Evolutionary conservation across 2,329 filamentous ascomycete species (phyloP).

Genomic region (Aspergillus fumigatiaffinis): DNA sequence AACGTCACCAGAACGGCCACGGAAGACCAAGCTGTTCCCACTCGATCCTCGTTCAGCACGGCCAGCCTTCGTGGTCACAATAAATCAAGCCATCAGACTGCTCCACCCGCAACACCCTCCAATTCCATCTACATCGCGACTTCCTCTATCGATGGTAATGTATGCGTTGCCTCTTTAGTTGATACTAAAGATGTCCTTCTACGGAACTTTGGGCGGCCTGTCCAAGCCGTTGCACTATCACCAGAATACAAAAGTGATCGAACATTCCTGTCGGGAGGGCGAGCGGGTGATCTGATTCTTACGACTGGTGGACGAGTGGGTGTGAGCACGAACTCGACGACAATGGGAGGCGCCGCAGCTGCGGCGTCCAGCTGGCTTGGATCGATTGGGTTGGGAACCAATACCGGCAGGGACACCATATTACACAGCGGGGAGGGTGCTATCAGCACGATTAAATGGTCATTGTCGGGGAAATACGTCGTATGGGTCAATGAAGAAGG

Average conservation of each 20-base stretch:
- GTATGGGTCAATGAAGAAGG: slow-evolving; percentile 96
- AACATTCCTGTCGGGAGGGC: slow-evolving; percentile 84
- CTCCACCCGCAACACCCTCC: slow-evolving; percentile 68
- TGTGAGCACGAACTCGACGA: slow-evolving; percentile 78
- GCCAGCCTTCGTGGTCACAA: slow-evolving; percentile 29
- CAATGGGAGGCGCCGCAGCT: slow-evolving; percentile 68
- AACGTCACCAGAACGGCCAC: slow-evolving; percentile 27
- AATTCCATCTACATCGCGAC: slow-evolving; percentile 93
- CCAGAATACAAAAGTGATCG: slow-evolving; percentile 89
- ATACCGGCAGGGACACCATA: slow-evolving; percentile 77
- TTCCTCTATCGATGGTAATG: slow-evolving; percentile 91
- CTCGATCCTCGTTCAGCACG: slow-evolving; percentile 25
- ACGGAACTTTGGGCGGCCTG: slow-evolving; percentile 87
- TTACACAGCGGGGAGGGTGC: slow-evolving; percentile 88
- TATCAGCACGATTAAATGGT: slow-evolving; percentile 93
- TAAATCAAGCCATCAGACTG: slow-evolving; percentile 17
- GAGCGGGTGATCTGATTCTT: slow-evolving; percentile 81
- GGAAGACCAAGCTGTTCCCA: slow-evolving; percentile 24
- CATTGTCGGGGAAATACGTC: slow-evolving; percentile 83
- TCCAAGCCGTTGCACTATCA: slow-evolving; percentile 89
- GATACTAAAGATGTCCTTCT: slow-evolving; percentile 87
- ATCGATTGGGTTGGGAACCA: slow-evolving; percentile 73
- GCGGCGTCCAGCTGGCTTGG: slow-evolving; percentile 88
- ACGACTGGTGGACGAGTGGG: slow-evolving; percentile 78
- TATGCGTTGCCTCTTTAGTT: slow-evolving; percentile 82